Percentiles rank a stretch among this genome's conserved stretches.
These are phyloP conservation scores for Nothophytophthora sp. DNA, from an alignment of 352 stramenopile genomes.

Conservation along the genomic window DNA sequence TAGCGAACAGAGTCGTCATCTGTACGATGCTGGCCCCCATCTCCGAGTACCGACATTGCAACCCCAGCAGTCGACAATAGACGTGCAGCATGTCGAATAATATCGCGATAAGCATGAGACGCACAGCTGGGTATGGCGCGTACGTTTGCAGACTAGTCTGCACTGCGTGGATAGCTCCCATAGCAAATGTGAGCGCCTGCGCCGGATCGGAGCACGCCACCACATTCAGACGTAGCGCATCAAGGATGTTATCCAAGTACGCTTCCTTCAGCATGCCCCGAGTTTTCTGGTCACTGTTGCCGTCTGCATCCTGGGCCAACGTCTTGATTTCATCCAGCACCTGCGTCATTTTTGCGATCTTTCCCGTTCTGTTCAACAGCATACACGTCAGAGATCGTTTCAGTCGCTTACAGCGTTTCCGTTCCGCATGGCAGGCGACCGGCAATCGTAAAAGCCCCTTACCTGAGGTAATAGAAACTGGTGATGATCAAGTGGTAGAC, in stretches of 20 bases:
- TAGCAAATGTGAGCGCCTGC: conserved; percentile 48
- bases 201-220: conserved; percentile 43
- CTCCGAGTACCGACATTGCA: conserved; percentile 69
- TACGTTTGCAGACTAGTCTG: conserved; percentile 56
- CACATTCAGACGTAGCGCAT: conserved; percentile 42
- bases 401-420: too few species aligned
- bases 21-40: conserved; percentile 62
- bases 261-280: conserved; percentile 22
- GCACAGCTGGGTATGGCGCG: conserved; percentile 28
- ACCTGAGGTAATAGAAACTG: conserved; percentile 60
- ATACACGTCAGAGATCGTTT: too few species aligned
- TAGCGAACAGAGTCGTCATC: conserved; percentile 56
- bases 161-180: conserved; percentile 46
- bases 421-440: too few species aligned
- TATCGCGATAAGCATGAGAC: conserved; percentile 50
- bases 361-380: conserved; percentile 34
- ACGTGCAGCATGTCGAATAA: conserved; percentile 74
- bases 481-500: conserved; percentile 64
- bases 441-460: too few species aligned
- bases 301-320: conserved; percentile 10
- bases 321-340: conserved; percentile 46
- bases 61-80: conserved; percentile 54
- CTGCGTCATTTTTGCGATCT: conserved; percentile 38
- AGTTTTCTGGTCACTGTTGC: conserved; percentile 8
- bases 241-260: conserved; percentile 59